Conservation (phyloP, 2,329 filamentous ascomycete genomes). For the Aphanocladium album region DNA sequence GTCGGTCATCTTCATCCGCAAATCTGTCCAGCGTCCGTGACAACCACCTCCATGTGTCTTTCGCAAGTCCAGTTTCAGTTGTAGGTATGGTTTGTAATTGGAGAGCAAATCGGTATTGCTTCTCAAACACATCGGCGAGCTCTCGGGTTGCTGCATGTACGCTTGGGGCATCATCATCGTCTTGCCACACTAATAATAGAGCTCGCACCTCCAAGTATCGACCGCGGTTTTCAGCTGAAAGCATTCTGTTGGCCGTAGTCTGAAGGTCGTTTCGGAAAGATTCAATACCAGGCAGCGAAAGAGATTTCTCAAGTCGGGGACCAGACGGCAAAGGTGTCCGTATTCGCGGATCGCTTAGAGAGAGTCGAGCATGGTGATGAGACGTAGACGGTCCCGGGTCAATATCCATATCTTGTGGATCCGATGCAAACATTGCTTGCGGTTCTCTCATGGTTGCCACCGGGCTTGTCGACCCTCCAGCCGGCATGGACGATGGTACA, state of each 20-base stretch:
- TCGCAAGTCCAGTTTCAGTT: conserved; percentile 36
- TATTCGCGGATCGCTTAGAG: conserved; percentile 44
- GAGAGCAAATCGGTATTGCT: conserved; percentile 47
- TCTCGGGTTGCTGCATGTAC: conserved; percentile 41
- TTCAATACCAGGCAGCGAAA: conserved; percentile 46
- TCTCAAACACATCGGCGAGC: conserved; percentile 45
- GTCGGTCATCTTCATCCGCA: conserved; percentile 47
- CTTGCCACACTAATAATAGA: conserved; percentile 53
- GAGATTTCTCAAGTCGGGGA: conserved; percentile 48
- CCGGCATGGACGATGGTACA: conserved; percentile 32
- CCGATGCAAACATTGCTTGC: conserved; percentile 36
- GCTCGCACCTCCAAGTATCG: conserved; percentile 50
- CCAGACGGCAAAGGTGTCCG: conserved; percentile 54
- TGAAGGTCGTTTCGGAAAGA: conserved; percentile 50
- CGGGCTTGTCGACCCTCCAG: conserved; percentile 43
- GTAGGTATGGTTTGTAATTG: conserved; percentile 47
- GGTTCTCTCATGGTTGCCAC: conserved; percentile 33
- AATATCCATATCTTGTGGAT: conserved; percentile 52
- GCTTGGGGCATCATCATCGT: conserved; percentile 41
- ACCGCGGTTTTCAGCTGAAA: conserved; percentile 45
- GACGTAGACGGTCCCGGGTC: conserved; percentile 34
- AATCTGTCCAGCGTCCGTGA: conserved; percentile 48
- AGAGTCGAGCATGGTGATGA: conserved; percentile 32
- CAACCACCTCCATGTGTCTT: conserved; percentile 50
- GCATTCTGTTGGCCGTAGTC: conserved; percentile 42